These are phyloP conservation scores for Hypoxylon sp. DNA, from an alignment of 2,329 filamentous ascomycete species.

Conservation along the genomic window DNA sequence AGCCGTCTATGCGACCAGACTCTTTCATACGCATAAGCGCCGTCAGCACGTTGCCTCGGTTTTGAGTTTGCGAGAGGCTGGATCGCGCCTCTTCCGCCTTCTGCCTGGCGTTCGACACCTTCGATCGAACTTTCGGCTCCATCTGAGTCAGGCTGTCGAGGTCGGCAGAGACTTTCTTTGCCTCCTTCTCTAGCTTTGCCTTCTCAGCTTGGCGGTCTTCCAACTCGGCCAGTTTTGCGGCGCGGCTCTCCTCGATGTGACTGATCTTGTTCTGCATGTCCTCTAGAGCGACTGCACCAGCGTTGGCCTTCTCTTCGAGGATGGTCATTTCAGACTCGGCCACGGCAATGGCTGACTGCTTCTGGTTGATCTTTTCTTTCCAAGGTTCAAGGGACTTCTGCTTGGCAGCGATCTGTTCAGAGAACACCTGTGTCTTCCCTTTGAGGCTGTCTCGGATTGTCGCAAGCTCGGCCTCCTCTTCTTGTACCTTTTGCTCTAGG, in stretches of 20 bases:
- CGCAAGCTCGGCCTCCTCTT: constrained; percentile 82
- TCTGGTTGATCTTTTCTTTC: constrained; percentile 96
- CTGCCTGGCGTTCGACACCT: constrained; percentile 88
- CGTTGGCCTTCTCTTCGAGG: constrained; percentile 85
- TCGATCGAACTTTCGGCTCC: constrained; percentile 82
- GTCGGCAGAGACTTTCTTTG: constrained; percentile 74
- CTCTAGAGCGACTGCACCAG: constrained; percentile 82
- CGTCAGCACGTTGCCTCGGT: constrained; percentile 88
- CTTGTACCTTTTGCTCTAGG: constrained; percentile 78
- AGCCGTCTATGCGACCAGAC: constrained; percentile 95
- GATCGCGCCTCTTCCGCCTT: constrained; percentile 96
- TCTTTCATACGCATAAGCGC: constrained; percentile 95
- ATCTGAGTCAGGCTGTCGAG: constrained; percentile 75
- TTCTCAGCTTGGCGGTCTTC: constrained; percentile 79
- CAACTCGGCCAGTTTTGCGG: constrained; percentile 76
- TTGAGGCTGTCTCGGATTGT: constrained; percentile 88
- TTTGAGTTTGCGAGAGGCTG: constrained; percentile 88
- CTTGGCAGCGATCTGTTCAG: constrained; percentile 88
- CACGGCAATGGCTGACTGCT: constrained; percentile 91
- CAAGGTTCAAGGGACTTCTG: constrained; percentile 96
- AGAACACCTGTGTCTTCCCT: constrained; percentile 94
- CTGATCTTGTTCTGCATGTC: constrained; percentile 83
- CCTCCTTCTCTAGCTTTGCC: constrained; percentile 75
- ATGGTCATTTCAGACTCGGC: constrained; percentile 95
- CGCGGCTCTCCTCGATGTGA: constrained; percentile 74